Evolutionary conservation across 1,284 basidiomycete genomes (phyloP), one percentile per base, ranked within the genome.

Genomic region (Earliella scabrosa): DNA sequence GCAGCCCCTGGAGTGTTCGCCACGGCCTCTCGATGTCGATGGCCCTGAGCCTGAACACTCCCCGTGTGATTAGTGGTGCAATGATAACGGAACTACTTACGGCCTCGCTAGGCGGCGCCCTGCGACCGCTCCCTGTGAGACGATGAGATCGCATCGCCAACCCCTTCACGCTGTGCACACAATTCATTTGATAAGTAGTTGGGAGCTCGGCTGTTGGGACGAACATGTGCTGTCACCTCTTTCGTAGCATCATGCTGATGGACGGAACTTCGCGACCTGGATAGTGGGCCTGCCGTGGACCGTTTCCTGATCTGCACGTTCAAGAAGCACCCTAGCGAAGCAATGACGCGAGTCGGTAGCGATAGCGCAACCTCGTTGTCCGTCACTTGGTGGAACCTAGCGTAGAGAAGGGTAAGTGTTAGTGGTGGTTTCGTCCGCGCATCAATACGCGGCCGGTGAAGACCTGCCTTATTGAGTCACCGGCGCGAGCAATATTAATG

Each of bases 1-100:
- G 29, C 16, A 59, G 58, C 56, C 43, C 24, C n/a, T n/a, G n/a
- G n/a, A n/a, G 58, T 59, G 7, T 59, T 59, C 47, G 53, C 58
- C 16, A 56, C 26, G 58, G 58, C 8, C 47, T 59, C 9, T 36
- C 46, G 4, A 50, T 51, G 6, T 56, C 58, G 7, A 53, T 50
- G 3, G 31, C 24, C 8, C 50, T 59, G 24, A 54, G 56, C 24
- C 36, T 59, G n/a, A n/a, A n/a, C n/a, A n/a, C n/a, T n/a, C n/a
- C n/a, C n/a, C n/a, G n/a, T n/a, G n/a, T n/a, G n/a, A n/a, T n/a
- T n/a, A n/a, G n/a, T n/a, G n/a, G n/a, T n/a, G n/a, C n/a, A n/a
- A n/a, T n/a, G n/a, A n/a, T n/a, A n/a, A n/a, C n/a, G n/a, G n/a
- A n/a, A n/a, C n/a, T n/a, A n/a, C n/a, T n/a, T n/a, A n/a, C n/a